These are phyloP conservation scores for Tulasnella calospora DNA, from an alignment of 768 basidiomycete species.

Conservation along the genomic window DNA sequence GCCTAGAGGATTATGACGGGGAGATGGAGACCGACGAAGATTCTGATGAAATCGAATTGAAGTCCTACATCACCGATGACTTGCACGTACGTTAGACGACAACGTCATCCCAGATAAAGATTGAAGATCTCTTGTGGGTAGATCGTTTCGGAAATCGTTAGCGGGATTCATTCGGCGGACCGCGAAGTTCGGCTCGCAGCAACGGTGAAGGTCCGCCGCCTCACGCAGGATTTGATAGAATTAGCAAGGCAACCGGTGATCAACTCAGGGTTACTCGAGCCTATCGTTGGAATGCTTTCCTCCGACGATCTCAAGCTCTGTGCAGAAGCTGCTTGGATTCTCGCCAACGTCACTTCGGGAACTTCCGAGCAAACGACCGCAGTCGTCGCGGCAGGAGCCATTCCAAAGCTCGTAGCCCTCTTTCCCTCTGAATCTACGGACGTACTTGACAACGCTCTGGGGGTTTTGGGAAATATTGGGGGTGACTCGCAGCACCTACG, in stretches of 20 bases:
- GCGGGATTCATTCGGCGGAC: background rate
- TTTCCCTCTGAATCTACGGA: background rate
- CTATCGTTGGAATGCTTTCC: background rate
- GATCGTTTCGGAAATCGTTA: background rate
- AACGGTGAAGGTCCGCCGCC: background rate
- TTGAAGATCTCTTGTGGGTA: background rate
- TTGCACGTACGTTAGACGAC: background rate
- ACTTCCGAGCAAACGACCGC: background rate
- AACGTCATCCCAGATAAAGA: background rate
- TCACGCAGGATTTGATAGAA: background rate
- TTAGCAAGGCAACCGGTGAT: background rate
- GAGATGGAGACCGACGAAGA: background rate
- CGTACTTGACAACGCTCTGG: background rate
- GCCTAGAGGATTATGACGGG: too few species aligned
- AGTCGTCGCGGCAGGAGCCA: background rate
- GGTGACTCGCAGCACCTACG: background rate
- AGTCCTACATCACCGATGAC: background rate
- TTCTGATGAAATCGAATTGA: background rate
- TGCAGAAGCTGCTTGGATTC: background rate
- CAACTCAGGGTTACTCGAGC: background rate
- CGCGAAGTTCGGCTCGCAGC: background rate
- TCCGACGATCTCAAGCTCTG: background rate
- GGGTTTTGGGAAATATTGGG: background rate
- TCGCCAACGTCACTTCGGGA: background rate
- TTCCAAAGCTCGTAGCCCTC: background rate